Percentiles rank a stretch among this genome's conserved stretches.
phyloP scores from a whole-genome alignment of 371 early-diverging fungal species.

The Circinella minor region DNA sequence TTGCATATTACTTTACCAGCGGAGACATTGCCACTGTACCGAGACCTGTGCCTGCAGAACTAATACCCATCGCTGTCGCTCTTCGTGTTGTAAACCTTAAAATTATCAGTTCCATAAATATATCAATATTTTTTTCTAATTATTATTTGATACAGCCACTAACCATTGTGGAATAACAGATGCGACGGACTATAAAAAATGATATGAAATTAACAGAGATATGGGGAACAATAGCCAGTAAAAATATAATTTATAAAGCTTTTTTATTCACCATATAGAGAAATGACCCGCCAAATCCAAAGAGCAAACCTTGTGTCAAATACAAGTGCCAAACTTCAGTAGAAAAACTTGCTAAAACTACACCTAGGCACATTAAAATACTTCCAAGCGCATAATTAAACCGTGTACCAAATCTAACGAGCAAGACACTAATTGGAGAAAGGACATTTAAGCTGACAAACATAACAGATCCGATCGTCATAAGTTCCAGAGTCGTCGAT shows the following conservation, averaged over 20 bases:
- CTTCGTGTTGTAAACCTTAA: background rate
- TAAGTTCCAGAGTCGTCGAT: conserved; percentile 44
- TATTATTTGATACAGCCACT: background rate
- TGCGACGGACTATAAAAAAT: background rate
- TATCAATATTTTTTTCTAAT: too few relatives aligned
- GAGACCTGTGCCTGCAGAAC: background rate
- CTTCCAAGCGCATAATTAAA: conserved; percentile 42
- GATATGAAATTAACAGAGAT: background rate
- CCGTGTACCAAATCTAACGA: conserved; percentile 48
- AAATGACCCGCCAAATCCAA: conserved; percentile 48
- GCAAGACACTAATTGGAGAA: conserved; percentile 46
- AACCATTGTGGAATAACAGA: background rate
- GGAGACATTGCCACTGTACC: background rate
- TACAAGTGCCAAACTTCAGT: conserved; percentile 61
- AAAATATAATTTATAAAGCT: background rate
- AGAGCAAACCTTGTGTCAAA: conserved; percentile 55
- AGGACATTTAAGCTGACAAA: conserved; percentile 48
- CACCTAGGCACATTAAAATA: conserved; percentile 49
- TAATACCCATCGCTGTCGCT: background rate
- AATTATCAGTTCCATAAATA: too few relatives aligned
- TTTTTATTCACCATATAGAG: conserved; percentile 34
- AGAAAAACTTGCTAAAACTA: conserved; percentile 53
- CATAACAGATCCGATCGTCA: conserved; percentile 53
- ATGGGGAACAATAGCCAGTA: too few relatives aligned
- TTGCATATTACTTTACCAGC: too few relatives aligned